Base-by-base conservation (phyloP, 805 yeast species). In the Lachancea nothofagi region DNA sequence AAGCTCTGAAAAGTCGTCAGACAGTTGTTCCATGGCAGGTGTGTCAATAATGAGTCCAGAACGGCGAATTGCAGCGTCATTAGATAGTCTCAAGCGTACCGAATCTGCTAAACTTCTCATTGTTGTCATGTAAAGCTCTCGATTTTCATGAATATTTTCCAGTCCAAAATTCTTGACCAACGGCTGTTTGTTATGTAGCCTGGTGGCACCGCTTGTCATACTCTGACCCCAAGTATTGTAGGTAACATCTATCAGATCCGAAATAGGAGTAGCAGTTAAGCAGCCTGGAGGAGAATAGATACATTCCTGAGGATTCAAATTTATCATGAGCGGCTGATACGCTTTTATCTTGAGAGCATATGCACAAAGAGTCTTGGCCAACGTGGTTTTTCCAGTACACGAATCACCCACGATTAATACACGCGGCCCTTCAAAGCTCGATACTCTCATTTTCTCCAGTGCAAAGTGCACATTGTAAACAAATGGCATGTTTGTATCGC, bases 101-200 rank as follows among this genome's bases (percentile, higher is more conserved):
- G 74, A 75, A 3, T 67, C 57, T 0, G 79, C 76, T 13, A 82
- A 61, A 43, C 72, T 69, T 1, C 74, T 55, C 1, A 77, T 47
- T 29, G 69, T 67, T 36, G 68, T 63, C 45, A 72, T 69, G 63
- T 75, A 87, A 38, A 72, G 40, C 3, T 43, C 44, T 28, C 42
- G 56, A 57, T 87, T 87, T 9, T 77, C 80, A 1, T 62, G 49
- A 9, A 76, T 69, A 26, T 67, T 62, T 35, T 80, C 84, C 38
- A 80, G 70, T 0, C 97, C 98, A 61, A 70, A 87, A 52, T 74
- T 79, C 52, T 83, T 80, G 7, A 83, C 90, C n/a, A 83, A 59
- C 0, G 97, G 97, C 59, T 86, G 94, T 57, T 86, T 85, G n/a
- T 85, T 84, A 57, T 84, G 89, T 46, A 82, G 78, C 44, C 72